Conservation (phyloP, 1,284 basidiomycete species). For the Pseudozyma sp. region DNA sequence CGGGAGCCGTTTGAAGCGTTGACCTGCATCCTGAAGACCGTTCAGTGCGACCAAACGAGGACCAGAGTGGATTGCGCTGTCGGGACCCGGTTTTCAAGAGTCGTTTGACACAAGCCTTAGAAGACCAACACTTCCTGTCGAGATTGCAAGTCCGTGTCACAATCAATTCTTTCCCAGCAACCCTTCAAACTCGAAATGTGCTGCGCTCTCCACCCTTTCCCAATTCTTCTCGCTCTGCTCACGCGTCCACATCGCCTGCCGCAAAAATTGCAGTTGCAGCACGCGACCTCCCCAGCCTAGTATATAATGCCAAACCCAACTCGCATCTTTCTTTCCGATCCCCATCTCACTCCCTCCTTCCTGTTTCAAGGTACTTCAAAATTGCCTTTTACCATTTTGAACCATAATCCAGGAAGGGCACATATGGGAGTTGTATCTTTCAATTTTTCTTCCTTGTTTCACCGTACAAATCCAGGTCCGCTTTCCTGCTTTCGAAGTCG, state of each 20-base stretch:
- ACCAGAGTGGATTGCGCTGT: not conserved
- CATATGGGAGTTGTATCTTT: conserved; percentile 46
- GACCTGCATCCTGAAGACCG: not conserved
- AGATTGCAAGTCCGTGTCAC: not conserved
- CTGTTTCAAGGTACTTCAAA: conserved; percentile 57
- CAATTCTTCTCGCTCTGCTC: not conserved
- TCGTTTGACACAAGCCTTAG: not conserved
- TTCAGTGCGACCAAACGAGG: not conserved
- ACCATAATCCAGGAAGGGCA: conserved; percentile 55
- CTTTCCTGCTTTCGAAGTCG: conserved; percentile 24
- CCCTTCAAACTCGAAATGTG: conserved; percentile 35
- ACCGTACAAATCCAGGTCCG: conserved; percentile 12
- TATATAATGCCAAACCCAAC: conserved; percentile 20
- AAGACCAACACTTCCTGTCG: conserved; percentile 10
- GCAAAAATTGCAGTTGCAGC: conserved; percentile 5
- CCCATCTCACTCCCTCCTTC: conserved; percentile 51
- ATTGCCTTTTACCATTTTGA: conserved; percentile 61
- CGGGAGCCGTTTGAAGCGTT: not conserved
- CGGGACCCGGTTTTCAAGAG: not conserved
- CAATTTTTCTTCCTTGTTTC: conserved; percentile 47
- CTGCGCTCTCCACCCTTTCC: not conserved
- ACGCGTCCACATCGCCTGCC: not conserved
- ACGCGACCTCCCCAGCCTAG: conserved; percentile 3
- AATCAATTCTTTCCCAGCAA: conserved; percentile 2
- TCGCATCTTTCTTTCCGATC: not conserved